Base-by-base conservation (phyloP, 176 grass and related monocot genomes). In the Miscanthus lutarioriparius region DNA sequence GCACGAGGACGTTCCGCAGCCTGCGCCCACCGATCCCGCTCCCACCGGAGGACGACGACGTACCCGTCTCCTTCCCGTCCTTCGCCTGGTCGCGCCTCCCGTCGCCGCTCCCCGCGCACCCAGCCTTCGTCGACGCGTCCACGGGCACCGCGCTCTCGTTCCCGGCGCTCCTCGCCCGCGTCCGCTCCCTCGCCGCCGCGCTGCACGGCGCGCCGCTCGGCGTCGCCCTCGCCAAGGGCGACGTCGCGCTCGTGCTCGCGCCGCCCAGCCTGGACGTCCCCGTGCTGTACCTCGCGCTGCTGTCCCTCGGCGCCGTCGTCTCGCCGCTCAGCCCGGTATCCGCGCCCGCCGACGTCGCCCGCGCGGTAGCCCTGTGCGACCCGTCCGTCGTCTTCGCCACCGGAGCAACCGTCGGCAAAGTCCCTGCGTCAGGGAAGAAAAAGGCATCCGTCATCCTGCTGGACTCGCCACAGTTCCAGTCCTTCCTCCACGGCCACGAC, bases 1-100 rank as follows among this genome's bases (percentile, higher is more conserved):
- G 30, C 4, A 75, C 72, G 72, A 51, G 72, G 72, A 75, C 72
- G 72, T 75, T 75, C 72, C 27, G 72, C 8, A 76, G 48, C 74
- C 74, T 76, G 1, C 74, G 74, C 28, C 48, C 74, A 11, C 48
- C 74, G 19, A n/a, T n/a, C 74, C 48, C 74, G 38, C 74, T 76
- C 19, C 74, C 74, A 30, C 48, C 74, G 10, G 74, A 5, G 27
- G 19, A 54, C 5, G 47, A 12, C 43, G 43, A 3, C 47, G 47
- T 26, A 9, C 10, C 30, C 30, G 1, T 56, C 30, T 76, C 74
- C 30, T 76, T 76, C 74, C 74, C 74, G 73, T 76, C 73, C 30
- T 56, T 36, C 73, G 73, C 48, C 15, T 6, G 33, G 30, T 76
- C 73, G 9, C 73, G 48, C 73, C 48, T 76, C 17, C 73, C 73